Base-by-base conservation (phyloP, 768 basidiomycete species). In the Calocera cornea region DNA sequence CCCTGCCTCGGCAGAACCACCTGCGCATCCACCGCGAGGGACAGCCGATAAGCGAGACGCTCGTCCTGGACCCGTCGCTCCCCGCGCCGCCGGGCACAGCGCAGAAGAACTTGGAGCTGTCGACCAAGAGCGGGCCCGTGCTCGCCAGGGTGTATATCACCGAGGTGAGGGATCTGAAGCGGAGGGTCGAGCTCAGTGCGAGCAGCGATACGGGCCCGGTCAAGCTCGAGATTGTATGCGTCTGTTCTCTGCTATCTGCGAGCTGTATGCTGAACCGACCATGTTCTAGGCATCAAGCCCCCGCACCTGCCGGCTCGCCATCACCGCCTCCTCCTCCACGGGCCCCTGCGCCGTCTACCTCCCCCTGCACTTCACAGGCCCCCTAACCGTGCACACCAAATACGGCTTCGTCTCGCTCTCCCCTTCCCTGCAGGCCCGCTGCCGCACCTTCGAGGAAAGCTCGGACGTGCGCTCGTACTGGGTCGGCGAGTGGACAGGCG, bases 71-170 rank as follows among this genome's bases (percentile, higher is more conserved):
- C 54, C 54, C 54, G 14, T 29, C 27, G 5, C 54, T 60, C 54
- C 54, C 54, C 24, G 24, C 27, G 24, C 54, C 54, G 14, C 54
- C 54, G 2, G 54, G 54, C 14, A 60, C 54, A 33, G 31, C 54
- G 54, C 24, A 60, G 54, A 60, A 60, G 54, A 60, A 60, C 31
- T 60, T 60, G 54, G 54, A 60, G 54, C 54, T 60, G 24, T 11
- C 11, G 27, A 60, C 27, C 27, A 2, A 10, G 54, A 10, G 8
- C 8, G 54, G 27, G 31, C 54, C 54, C 2, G 27, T 60, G 11
- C 27, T 60, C 27, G 54, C 54, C 16, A 2, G 54, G 5, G 54
- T 60, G 5, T 60, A 33, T 16, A 22, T 60, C 27, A 3, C 31
- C 22, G 54, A 60, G 24, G 11, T 10, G 24, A 16, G 54, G 54